Base-by-base conservation (phyloP, 306 rosid species). In the Potentilla sterilis region DNA sequence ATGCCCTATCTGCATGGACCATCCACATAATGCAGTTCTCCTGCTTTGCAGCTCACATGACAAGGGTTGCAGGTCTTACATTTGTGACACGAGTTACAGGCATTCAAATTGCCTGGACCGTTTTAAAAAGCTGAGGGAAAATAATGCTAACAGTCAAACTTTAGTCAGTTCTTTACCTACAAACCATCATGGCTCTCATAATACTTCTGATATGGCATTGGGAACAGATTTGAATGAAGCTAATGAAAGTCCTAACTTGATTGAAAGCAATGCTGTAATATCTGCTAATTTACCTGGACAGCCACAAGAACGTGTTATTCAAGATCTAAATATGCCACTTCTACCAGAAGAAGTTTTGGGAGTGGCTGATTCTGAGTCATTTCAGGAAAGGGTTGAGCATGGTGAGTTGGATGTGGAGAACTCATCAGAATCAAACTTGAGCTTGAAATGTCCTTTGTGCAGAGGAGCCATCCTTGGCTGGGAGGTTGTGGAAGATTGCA, bases 1-100 rank as follows among this genome's bases (percentile, higher is more conserved):
- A 79, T 94, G 98, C 90, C 89, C 98, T 63, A 90, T 94, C 89
- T 94, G 98, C 95, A 94, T 94, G 96, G 98, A 94, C 83, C 98
- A 94, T 85, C 98, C 98, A 73, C 98, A 94, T 91, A 94, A 94
- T 90, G 98, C 98, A 77, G 98, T 94, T 87, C 95, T 94, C 81
- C 96, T 94, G 75, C 90, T 79, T 76, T 94, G 98, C 87, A 94
- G 97, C 92, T 94, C 98, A 32, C 90, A 94, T 80, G 96, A 94
- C 41, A 94, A 91, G 87, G 98, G 98, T 89, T 94, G 98, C 89
- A 89, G 92, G 79, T 87, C 98, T 82, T 94, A 87, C 81, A 81
- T 94, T 77, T 94, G 98, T 87, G 98, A 94, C 82, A 88, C 98
- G 51, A 94, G 98, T 87, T 90, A 92, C 77, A 94, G 98, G 86